phyloP scores from a whole-genome alignment of 352 stramenopile species.

The Pythium apleroticum region DNA sequence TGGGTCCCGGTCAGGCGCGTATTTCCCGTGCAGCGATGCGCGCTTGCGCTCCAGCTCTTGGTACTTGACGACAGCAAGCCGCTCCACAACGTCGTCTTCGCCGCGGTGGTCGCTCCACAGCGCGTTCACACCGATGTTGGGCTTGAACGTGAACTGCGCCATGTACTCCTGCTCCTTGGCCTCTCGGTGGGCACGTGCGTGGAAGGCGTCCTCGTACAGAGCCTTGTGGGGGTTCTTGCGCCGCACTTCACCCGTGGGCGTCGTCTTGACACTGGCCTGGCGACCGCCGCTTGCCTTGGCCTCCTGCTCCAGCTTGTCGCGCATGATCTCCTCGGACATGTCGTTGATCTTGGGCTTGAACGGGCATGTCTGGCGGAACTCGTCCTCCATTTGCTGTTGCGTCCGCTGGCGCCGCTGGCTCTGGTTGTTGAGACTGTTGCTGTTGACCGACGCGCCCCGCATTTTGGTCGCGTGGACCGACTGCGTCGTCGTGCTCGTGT shows the following conservation, averaged over 20 bases:
- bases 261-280: constrained; percentile 14
- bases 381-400: constrained; percentile 57
- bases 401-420: constrained; percentile 47
- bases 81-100: constrained; percentile 59
- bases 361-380: constrained; percentile 64
- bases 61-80: constrained; percentile 67
- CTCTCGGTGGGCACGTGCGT: constrained; percentile 39
- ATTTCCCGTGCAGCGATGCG: constrained; percentile 56
- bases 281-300: constrained; percentile 13
- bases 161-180: constrained; percentile 55
- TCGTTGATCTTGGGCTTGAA: constrained; percentile 77
- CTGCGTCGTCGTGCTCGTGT: constrained; percentile 18
- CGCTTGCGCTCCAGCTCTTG: constrained; percentile 65
- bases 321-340: constrained; percentile 70
- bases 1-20: constrained; percentile 59
- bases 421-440: constrained; percentile 23
- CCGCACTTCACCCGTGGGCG: constrained; percentile 26
- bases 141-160: constrained; percentile 74
- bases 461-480: constrained; percentile 41
- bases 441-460: not conserved
- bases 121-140: constrained; percentile 74
- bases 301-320: constrained; percentile 59
- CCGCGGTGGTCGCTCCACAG: constrained; percentile 45
- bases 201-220: constrained; percentile 76
- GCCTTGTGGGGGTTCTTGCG: constrained; percentile 54